phyloP scores from a whole-genome alignment of 108 stramenopile genomes.

The Aurantiochytrium sp. region DNA sequence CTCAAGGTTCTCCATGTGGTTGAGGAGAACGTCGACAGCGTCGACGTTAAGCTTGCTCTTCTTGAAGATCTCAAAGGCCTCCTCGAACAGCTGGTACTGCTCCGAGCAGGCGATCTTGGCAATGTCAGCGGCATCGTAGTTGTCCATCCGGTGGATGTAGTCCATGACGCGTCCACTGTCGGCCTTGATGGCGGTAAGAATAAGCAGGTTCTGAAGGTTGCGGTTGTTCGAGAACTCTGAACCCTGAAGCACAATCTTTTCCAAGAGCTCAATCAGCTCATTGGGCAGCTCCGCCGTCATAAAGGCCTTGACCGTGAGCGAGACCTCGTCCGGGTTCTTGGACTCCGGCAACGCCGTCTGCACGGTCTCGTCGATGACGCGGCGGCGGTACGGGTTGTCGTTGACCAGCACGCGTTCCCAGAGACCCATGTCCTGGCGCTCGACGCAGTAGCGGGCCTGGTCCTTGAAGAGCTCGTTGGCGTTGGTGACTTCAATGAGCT shows the following conservation, averaged over 20 bases:
- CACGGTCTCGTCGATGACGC: conserved; percentile 98
- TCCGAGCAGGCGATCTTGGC: conserved; percentile 97
- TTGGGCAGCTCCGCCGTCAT: conserved; percentile 98
- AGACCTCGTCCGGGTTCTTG: conserved; percentile 95
- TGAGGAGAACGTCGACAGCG: conserved; percentile 92
- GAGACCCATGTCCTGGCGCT: conserved; percentile 90
- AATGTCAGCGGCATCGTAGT: conserved; percentile 98
- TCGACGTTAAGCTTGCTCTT: conserved; percentile 93
- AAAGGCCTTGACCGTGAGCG: conserved; percentile 98
- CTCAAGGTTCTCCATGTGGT: conserved; percentile 90
- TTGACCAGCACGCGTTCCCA: conserved; percentile 90
- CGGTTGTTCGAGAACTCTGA: conserved; percentile 98
- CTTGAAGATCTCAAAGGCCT: conserved; percentile 93
- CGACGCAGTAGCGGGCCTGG: conserved; percentile 95
- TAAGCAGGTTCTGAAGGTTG: conserved; percentile 98
- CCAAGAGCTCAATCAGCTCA: conserved; percentile 95
- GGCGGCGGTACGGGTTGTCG: conserved; percentile 58
- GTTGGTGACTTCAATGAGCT: conserved; percentile 88
- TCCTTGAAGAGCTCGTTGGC: conserved; percentile 95
- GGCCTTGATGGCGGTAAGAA: conserved; percentile 97
- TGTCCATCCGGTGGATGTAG: conserved; percentile 99
- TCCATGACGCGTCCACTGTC: conserved; percentile 85
- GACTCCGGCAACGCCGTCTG: conserved; percentile 99
- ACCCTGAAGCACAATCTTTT: conserved; percentile 97
- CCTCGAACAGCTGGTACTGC: conserved; percentile 96